Evolutionary conservation across 192 early-diverging fungal species (phyloP).

Genomic region (Coemansia interrupta): DNA sequence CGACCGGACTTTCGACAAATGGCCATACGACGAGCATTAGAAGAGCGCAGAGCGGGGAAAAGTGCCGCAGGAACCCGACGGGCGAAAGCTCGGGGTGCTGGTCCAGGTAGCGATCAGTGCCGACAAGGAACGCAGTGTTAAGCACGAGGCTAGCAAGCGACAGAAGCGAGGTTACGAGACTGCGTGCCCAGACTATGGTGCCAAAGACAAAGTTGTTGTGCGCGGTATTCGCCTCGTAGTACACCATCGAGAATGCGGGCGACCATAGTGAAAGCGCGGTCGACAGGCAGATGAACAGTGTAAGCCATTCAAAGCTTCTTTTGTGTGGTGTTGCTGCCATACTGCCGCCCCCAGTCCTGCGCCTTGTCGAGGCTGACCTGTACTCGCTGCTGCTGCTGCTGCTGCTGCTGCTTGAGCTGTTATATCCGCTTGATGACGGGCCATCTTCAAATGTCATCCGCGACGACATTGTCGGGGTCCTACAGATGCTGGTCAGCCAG

Average conservation of each 20-base stretch:
- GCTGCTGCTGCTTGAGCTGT: conserved; percentile 10
- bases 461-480: no score
- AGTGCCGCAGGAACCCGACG: conserved; percentile 24
- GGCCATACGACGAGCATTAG: conserved; percentile 38
- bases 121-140: conserved; percentile 16
- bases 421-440: neutral
- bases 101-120: conserved; percentile 3
- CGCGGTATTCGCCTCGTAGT: neutral
- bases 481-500: no score
- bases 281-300: neutral
- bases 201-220: neutral
- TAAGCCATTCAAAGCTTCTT: neutral
- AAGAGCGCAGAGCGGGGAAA: conserved; percentile 36
- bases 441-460: no score
- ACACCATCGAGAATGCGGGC: conserved; percentile 16
- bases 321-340: neutral
- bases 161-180: conserved; percentile 7
- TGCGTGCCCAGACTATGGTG: conserved; percentile 6
- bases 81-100: conserved; percentile 15
- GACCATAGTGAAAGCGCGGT: conserved; percentile 19
- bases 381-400: conserved; percentile 3
- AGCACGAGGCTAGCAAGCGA: conserved; percentile 9
- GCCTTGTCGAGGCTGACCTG: neutral
- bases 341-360: conserved; percentile 4
- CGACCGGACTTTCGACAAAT: conserved; percentile 20